Evolutionary conservation across 495 filamentous ascomycete genomes (phyloP).

Genomic region (Penicillium bialowiezense): DNA sequence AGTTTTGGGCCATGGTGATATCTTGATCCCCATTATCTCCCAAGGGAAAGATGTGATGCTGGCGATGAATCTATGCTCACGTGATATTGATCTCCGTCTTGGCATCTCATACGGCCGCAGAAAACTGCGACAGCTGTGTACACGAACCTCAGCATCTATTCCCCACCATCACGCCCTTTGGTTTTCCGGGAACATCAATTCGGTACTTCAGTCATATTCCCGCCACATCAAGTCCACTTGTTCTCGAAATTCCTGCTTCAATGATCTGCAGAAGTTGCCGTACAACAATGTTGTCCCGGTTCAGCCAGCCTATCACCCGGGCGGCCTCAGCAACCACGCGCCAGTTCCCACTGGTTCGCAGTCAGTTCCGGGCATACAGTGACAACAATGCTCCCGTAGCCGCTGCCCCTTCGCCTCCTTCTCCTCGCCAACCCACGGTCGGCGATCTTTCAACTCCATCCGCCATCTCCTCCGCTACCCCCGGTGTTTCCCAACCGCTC

Average conservation of each 20-base stretch:
- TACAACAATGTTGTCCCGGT: conserved; percentile 39
- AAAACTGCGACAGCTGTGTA: conserved; percentile 14
- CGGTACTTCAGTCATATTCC: too few species aligned
- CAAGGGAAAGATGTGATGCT: too few species aligned
- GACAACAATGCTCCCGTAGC: conserved; percentile 40
- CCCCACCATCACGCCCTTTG: not conserved
- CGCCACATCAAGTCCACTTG: not conserved
- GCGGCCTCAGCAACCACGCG: conserved; percentile 29
- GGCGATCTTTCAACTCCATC: conserved; percentile 38
- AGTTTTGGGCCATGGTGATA: too few species aligned
- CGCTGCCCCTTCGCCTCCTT: conserved; percentile 49
- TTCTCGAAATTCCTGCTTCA: conserved; percentile 6
- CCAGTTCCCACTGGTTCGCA: conserved; percentile 28
- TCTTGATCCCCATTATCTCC: too few species aligned
- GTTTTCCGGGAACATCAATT: not conserved
- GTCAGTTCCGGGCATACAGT: conserved; percentile 39
- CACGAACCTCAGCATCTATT: conserved; percentile 12
- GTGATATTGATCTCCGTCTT: conserved; percentile 35
- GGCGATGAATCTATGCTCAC: too few species aligned
- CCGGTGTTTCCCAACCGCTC: conserved; percentile 45
- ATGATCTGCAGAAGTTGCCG: conserved; percentile 53
- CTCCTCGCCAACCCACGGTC: conserved; percentile 44
- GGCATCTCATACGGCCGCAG: conserved; percentile 45
- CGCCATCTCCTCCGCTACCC: conserved; percentile 42
- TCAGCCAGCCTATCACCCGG: conserved; percentile 31